phyloP scores from a whole-genome alignment of 805 yeast genomes.

The Wickerhamia fluorescens region DNA sequence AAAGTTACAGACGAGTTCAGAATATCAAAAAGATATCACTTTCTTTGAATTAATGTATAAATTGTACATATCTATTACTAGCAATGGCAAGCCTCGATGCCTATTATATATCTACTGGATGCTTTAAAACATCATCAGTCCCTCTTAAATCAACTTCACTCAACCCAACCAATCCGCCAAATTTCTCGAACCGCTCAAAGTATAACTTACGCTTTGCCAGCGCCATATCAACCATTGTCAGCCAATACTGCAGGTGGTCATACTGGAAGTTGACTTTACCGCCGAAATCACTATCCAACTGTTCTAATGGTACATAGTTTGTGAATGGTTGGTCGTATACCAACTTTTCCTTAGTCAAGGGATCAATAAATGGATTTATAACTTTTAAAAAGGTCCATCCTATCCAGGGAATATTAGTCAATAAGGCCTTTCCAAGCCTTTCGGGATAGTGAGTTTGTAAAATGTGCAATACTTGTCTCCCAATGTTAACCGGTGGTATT shows the following conservation, averaged over 20 bases:
- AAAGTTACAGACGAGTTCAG: too few relatives aligned
- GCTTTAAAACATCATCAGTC: slow-evolving; percentile 19
- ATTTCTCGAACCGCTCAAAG: slow-evolving; percentile 57
- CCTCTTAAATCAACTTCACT: slow-evolving; percentile 76
- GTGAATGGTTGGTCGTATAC: slow-evolving; percentile 87
- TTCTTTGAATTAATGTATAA: too few relatives aligned
- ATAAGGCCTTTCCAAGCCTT: slow-evolving; percentile 84
- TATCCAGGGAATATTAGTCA: slow-evolving; percentile 89
- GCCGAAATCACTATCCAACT: slow-evolving; percentile 77
- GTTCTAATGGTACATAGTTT: slow-evolving; percentile 72
- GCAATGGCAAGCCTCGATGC: too few relatives aligned
- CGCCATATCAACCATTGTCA: slow-evolving; percentile 56
- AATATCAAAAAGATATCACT: too few relatives aligned
- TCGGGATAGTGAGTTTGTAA: slow-evolving; percentile 97
- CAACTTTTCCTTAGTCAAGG: slow-evolving; percentile 87
- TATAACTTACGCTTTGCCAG: slow-evolving; percentile 53
- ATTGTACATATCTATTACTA: too few relatives aligned
- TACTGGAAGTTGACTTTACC: slow-evolving; percentile 83
- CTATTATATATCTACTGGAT: too few relatives aligned
- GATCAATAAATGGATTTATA: slow-evolving; percentile 94
- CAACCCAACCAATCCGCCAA: slow-evolving; percentile 71
- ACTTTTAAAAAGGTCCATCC: slow-evolving; percentile 90
- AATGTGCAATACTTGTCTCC: slow-evolving; percentile 84
- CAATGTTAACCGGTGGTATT: slow-evolving; percentile 43
- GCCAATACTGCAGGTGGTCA: slow-evolving; percentile 76